Conservation (phyloP, 2,329 filamentous ascomycete genomes). For the Metarhizium humberi region DNA sequence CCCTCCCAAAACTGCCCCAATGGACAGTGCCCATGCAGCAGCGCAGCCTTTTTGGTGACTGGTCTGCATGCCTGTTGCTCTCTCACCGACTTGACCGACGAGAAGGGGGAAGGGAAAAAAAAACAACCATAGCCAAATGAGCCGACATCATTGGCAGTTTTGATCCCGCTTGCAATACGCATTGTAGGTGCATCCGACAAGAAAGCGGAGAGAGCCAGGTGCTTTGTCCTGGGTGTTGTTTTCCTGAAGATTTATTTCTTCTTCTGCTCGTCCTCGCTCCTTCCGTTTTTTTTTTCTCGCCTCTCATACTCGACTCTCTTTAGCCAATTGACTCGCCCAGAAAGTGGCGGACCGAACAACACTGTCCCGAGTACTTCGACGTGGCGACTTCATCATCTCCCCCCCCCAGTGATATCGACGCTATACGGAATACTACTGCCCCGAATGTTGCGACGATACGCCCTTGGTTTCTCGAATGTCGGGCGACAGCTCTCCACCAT, state of each 20-base stretch:
- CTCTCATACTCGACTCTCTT: not conserved
- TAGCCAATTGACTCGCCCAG: not conserved
- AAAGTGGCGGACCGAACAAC: constrained; percentile 4
- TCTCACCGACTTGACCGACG: constrained; percentile 10
- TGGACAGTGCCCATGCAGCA: not conserved
- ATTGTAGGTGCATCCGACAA: not conserved
- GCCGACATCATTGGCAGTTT: not conserved
- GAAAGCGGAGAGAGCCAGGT: not conserved
- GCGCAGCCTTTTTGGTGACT: not conserved
- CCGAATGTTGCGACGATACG: constrained; percentile 38
- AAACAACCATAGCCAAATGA: not conserved
- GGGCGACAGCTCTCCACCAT: constrained; percentile 39
- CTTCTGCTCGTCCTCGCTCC: not conserved
- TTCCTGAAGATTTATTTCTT: constrained; percentile 2
- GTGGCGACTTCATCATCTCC: constrained; percentile 1
- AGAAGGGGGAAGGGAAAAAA: not conserved
- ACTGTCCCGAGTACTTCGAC: too few relatives aligned
- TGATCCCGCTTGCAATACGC: not conserved
- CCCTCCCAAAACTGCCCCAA: not conserved
- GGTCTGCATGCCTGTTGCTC: not conserved
- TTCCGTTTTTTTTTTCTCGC: not conserved
- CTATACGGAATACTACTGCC: not conserved
- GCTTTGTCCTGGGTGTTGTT: not conserved
- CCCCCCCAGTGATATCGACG: not conserved
- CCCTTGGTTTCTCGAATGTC: constrained; percentile 44